A percentile compares a stretch with the other conserved stretches of the same genome.
Conservation (phyloP, 805 yeast species). For the Pichia rugopelliculosa region DNA sequence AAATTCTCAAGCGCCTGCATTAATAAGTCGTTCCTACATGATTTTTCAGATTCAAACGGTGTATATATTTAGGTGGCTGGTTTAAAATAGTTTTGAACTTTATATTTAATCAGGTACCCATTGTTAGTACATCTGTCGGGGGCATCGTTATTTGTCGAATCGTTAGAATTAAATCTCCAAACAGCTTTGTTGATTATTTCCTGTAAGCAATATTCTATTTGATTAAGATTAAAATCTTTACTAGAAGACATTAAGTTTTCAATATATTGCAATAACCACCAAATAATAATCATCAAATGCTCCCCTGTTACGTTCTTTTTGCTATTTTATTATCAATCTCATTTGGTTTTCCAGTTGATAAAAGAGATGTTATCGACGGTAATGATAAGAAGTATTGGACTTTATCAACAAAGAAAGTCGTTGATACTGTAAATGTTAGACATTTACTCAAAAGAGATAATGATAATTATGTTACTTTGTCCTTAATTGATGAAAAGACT, state of each 20-base stretch:
- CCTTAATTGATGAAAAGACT: constrained; percentile 31
- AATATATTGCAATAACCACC: no score
- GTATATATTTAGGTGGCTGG: neutral
- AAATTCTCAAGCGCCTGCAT: no score
- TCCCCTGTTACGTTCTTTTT: neutral
- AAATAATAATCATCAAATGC: neutral
- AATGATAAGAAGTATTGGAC: constrained; percentile 12
- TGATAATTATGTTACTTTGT: constrained; percentile 25
- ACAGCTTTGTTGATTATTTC: no score
- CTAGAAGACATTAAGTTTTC: no score
- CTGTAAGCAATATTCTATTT: no score
- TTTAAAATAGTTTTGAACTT: neutral
- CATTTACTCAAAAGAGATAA: constrained; percentile 20
- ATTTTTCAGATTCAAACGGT: no score
- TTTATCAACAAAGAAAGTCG: constrained; percentile 16
- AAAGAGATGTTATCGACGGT: neutral
- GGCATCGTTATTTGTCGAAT: no score
- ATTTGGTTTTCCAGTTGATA: neutral
- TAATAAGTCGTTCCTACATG: no score
- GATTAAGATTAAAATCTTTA: no score
- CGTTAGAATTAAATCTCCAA: no score
- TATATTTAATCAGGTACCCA: neutral
- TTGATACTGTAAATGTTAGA: constrained; percentile 7
- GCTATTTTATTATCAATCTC: neutral
- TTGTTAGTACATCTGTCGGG: no score